phyloP scores from a whole-genome alignment of 257 asterid species.

The Ballota nigra region DNA sequence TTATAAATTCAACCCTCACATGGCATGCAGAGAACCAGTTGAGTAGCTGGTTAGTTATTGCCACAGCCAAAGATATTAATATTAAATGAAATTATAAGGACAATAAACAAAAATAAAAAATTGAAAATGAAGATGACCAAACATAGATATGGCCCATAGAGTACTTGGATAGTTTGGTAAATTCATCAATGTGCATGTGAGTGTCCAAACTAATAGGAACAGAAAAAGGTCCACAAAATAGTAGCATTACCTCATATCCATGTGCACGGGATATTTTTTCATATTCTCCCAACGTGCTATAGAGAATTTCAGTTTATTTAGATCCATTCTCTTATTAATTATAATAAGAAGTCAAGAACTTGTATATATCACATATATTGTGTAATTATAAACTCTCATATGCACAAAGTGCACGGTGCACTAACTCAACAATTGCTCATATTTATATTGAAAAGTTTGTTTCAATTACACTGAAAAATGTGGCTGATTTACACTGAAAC shows the following conservation, averaged over 20 bases:
- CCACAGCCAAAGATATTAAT: constrained; percentile 12
- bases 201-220: constrained; percentile 20
- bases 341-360: no score
- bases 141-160: constrained; percentile 38
- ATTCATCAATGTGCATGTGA: constrained; percentile 28
- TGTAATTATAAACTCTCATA: no score
- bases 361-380: no score
- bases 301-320: neutral
- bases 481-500: no score
- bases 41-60: constrained; percentile 12
- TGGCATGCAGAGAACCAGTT: constrained; percentile 17
- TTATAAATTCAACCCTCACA: constrained; percentile 27
- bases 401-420: no score
- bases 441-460: no score
- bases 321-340: neutral
- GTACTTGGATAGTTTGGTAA: neutral
- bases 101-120: neutral
- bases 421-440: no score
- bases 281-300: constrained; percentile 9
- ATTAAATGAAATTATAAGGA: neutral
- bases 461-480: no score
- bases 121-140: constrained; percentile 12
- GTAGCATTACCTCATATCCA: constrained; percentile 2
- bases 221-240: constrained; percentile 21
- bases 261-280: constrained; percentile 9